Base-by-base conservation (phyloP, 306 rosid genomes). In the Aeschynomene evenia region DNA sequence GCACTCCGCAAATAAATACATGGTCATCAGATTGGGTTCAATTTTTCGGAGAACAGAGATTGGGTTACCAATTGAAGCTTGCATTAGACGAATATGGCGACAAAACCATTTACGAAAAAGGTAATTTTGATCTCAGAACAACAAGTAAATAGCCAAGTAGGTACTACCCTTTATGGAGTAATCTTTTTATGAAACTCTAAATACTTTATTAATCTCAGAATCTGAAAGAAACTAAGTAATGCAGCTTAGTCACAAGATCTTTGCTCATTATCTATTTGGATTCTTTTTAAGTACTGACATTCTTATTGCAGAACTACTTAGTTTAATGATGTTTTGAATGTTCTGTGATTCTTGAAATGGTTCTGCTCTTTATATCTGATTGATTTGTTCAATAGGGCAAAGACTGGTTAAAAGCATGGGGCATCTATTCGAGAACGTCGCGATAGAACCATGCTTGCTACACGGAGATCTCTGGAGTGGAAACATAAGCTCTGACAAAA, bases 391-490 rank as follows among this genome's bases (percentile, higher is more conserved):
- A 46, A 71, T 80, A 94, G 98, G 97, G 63, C 85, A 88, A 66
- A 88, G 96, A 79, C 76, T 94, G 64, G 88, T 86, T 69, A 87
- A 88, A 63, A 83, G 77, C 80, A 87, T 94, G 77, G 83, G 81
- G 72, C 77, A 82, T 12, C 82, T 94, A 9, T 94, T 94, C 68
- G 87, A 87, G 24, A 78, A 79, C 68, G 68, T 81, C 72, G 86
- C 12, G 21, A 82, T 90, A 60, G 92, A 94, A 69, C 97, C 98
- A 37, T 90, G 97, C 85, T 83, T 94, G 81, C 79, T 94, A 71
- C 98, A 94, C 56, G 97, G 98, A 76, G 98, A 90, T 73, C 85
- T 94, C 7, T 90, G 98, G 98, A 88, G 98, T 52, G 98, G 98
- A 76, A 94, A 94, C 75, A 85, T 90, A 40, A 82, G 96, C 83